Conservation (phyloP, 352 stramenopile species). For the Phytophthora lateralis region DNA sequence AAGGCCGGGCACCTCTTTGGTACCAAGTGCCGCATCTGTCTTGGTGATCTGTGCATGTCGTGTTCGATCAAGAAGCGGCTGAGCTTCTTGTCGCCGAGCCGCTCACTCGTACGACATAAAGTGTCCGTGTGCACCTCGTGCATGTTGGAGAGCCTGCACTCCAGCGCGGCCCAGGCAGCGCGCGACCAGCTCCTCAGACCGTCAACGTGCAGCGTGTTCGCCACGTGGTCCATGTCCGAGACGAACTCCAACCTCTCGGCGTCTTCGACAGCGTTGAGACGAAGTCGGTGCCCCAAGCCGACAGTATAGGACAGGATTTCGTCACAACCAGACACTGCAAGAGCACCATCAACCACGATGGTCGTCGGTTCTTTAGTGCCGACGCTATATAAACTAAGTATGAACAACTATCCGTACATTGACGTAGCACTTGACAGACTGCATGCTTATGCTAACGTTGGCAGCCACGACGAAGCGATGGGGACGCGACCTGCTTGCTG, state of each 20-base stretch:
- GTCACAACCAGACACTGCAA: constrained; percentile 5
- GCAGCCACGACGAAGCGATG: too few relatives aligned
- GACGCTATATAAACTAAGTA: constrained; percentile 19
- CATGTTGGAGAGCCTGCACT: constrained; percentile 33
- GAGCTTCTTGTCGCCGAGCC: constrained; percentile 30
- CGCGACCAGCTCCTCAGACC: constrained; percentile 30
- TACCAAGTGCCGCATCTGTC: constrained; percentile 47
- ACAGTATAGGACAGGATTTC: constrained; percentile 10
- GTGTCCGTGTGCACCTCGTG: constrained; percentile 32
- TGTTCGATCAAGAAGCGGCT: constrained; percentile 51
- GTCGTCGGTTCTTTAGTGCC: constrained; percentile 29
- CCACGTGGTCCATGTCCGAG: constrained; percentile 29
- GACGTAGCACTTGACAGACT: background rate
- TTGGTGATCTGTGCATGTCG: constrained; percentile 39
- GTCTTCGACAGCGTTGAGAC: constrained; percentile 17
- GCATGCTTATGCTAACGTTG: background rate
- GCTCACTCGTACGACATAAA: constrained; percentile 26
- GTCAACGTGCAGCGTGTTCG: constrained; percentile 24
- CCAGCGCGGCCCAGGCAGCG: constrained; percentile 27
- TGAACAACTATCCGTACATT: constrained; percentile 5
- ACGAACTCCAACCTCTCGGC: constrained; percentile 29
- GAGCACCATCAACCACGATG: constrained; percentile 4
- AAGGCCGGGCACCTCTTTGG: constrained; percentile 30
- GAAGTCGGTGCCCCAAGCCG: constrained; percentile 7
- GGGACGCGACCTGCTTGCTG: too few relatives aligned